Evolutionary conservation across 768 basidiomycete genomes (phyloP), one percentile per base, ranked within the genome.

Genomic region (Mrakia hoshinonis): DNA sequence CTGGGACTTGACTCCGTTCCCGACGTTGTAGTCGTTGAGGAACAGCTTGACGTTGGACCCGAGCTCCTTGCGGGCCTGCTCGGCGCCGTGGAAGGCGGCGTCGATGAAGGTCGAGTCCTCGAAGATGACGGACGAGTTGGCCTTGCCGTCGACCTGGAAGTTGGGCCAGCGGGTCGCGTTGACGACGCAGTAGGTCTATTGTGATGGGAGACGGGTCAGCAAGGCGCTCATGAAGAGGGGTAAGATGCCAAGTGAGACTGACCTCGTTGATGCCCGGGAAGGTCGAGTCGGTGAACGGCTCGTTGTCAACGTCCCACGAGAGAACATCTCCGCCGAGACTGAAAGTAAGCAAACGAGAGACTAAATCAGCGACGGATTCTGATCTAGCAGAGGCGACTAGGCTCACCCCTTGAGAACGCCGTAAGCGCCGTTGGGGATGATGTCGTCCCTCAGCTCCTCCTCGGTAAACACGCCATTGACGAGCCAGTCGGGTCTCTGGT

Each of bases 11-110:
- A 49, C 48, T 15, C 43, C 31, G 15, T 47, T 47, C 10, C 64
- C 64, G 22, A 66, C 48, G 31, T 66, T 66, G 34, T 66, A 66
- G 48, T 66, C 63, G 48, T 66, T 66, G 13, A 66, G 10, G 48
- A 29, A 66, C 26, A 49, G 48, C 7, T 36, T 51, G 31, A n/a
- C 31, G 12, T 46, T 22, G 2, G 46, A 26, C 9, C 64, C 64
- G 15, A 66, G 31, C 24, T 48, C 46, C 24, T 2, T 49, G 26
- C 64, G 24, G n/a, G 64, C 64, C n/a, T 51, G 31, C 31, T 49
- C 46, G 29, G 64, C 64, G 1, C 46, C 64, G 13, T 18, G 26
- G 34, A 66, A 46, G 7, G 64, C 64, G n/a, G 64, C 48, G 34
- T 48, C 48, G 48, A 66, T 66, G 43, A 47, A 66, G 29, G 29